phyloP scores from a whole-genome alignment of 2,329 filamentous ascomycete genomes.

The Botryotinia globosa region DNA sequence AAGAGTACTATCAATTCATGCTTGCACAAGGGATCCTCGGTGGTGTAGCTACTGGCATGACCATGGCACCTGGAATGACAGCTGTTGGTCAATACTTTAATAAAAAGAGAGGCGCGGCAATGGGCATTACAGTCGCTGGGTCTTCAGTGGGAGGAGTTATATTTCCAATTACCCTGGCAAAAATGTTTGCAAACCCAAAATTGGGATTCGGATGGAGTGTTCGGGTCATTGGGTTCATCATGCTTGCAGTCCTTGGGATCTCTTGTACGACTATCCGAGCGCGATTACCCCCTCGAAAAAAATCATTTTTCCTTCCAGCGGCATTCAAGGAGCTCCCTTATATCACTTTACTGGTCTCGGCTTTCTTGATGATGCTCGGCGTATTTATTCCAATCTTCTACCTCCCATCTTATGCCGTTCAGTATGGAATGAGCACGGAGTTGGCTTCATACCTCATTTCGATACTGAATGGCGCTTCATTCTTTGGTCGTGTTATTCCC shows the following conservation, averaged over 20 bases:
- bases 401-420: slow-evolving; percentile 42
- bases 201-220: slow-evolving; percentile 37
- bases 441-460: slow-evolving; percentile 51
- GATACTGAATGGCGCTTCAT: slow-evolving; percentile 43
- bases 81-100: slow-evolving; percentile 49
- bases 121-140: slow-evolving; percentile 43
- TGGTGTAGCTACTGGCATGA: slow-evolving; percentile 37
- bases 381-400: slow-evolving; percentile 53
- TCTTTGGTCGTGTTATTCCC: slow-evolving; percentile 20
- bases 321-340: slow-evolving; percentile 16
- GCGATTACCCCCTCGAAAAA: slow-evolving; percentile 15
- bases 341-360: slow-evolving; percentile 1
- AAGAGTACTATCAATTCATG: slow-evolving; percentile 40
- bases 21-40: slow-evolving; percentile 37
- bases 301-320: slow-evolving; percentile 14
- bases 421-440: slow-evolving; percentile 45
- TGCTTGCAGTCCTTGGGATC: slow-evolving; percentile 41
- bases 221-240: slow-evolving; percentile 36
- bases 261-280: slow-evolving; percentile 8
- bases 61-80: slow-evolving; percentile 41
- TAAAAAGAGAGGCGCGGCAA: slow-evolving; percentile 47
- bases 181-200: slow-evolving; percentile 25
- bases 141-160: slow-evolving; percentile 20
- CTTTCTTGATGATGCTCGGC: slow-evolving; percentile 44
- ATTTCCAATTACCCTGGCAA: slow-evolving; percentile 16